Percentiles rank a stretch among this genome's conserved stretches.
These are phyloP conservation scores for Trichoderma sp. DNA, from an alignment of 2,329 filamentous ascomycete species.

Conservation along the genomic window DNA sequence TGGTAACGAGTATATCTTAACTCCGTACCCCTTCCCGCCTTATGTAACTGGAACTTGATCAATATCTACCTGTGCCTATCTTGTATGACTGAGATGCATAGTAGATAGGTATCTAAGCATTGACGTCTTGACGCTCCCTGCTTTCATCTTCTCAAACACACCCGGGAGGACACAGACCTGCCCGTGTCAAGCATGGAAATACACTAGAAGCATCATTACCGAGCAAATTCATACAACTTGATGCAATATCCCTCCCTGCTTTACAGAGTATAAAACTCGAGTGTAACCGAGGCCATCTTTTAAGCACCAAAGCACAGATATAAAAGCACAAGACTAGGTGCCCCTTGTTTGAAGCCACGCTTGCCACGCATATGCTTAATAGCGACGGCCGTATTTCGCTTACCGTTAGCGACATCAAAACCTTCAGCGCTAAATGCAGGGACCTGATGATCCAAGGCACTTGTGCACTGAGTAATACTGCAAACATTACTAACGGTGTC, in stretches of 20 bases:
- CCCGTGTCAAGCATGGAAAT: background rate
- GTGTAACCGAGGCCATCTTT: background rate
- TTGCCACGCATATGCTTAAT: background rate
- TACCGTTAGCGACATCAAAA: slow-evolving; percentile 7
- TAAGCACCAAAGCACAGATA: background rate
- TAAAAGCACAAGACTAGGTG: background rate
- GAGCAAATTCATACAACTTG: background rate
- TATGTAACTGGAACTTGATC: background rate
- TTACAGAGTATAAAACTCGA: background rate
- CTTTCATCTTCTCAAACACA: background rate
- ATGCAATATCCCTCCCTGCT: background rate
- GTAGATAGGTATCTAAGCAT: background rate
- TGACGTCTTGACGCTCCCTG: background rate
- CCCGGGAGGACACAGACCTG: background rate
- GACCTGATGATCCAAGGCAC: background rate
- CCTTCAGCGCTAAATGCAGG: background rate
- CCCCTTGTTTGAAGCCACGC: background rate
- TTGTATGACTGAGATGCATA: background rate
- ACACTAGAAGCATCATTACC: background rate
- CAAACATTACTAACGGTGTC: background rate
- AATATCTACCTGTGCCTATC: background rate
- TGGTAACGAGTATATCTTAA: background rate
- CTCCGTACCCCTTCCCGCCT: background rate
- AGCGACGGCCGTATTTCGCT: slow-evolving; percentile 9
- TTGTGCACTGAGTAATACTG: background rate